These are phyloP conservation scores for Clitopilus hobsonii DNA, from an alignment of 768 basidiomycete species.

Conservation along the genomic window DNA sequence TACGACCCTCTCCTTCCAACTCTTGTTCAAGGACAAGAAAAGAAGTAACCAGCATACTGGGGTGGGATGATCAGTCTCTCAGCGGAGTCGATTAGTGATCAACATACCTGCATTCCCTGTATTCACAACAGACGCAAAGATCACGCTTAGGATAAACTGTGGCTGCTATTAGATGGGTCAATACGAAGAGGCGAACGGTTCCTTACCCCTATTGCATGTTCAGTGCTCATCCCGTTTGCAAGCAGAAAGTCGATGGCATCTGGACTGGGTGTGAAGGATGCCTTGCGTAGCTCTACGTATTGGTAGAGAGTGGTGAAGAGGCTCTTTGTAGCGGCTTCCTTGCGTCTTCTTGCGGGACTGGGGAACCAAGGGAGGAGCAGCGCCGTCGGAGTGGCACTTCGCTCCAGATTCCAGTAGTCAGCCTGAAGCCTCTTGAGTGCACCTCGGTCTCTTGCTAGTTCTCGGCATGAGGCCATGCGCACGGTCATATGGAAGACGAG, in stretches of 20 bases:
- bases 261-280: constrained; percentile 13
- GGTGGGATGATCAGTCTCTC: not conserved
- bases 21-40: not conserved
- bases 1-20: not conserved
- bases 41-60: constrained; percentile 4
- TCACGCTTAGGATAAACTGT: constrained; percentile 3
- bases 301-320: constrained; percentile 19
- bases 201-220: constrained; percentile 9
- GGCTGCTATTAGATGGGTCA: not conserved
- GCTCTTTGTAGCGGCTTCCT: constrained; percentile 21
- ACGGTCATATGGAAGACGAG: constrained; percentile 25
- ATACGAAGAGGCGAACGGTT: too few species aligned
- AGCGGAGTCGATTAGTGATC: not conserved
- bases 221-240: constrained; percentile 18
- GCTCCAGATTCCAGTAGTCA: constrained; percentile 20
- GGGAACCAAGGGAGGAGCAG: constrained; percentile 32
- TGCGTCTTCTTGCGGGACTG: constrained; percentile 18
- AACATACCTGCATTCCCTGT: constrained; percentile 1
- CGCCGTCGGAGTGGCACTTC: constrained; percentile 25
- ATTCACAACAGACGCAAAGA: constrained; percentile 4
- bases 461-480: constrained; percentile 23
- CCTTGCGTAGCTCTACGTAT: constrained; percentile 21
- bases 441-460: constrained; percentile 16
- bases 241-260: constrained; percentile 30
- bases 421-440: constrained; percentile 14